Conservation (phyloP, 768 basidiomycete species). For the Solioccasus polychromus region DNA sequence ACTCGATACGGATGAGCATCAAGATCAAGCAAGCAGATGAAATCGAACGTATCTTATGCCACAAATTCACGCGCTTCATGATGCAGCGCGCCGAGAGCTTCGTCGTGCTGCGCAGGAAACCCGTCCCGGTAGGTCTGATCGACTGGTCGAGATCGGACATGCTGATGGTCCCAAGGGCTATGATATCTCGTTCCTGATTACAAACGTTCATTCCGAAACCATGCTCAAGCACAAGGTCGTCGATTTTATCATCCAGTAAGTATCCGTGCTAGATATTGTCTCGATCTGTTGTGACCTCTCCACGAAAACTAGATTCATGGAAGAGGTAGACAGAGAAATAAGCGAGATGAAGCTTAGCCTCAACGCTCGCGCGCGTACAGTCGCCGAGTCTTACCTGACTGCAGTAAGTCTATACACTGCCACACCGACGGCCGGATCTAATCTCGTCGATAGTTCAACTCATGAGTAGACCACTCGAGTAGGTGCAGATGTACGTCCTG, state of each 20-base stretch:
- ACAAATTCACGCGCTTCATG: slow-evolving; percentile 99
- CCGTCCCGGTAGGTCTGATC: slow-evolving; percentile 64
- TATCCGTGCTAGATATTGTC: slow-evolving; percentile 18
- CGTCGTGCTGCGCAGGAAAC: slow-evolving; percentile 92
- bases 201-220: slow-evolving; percentile 93
- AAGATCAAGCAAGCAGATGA: slow-evolving; percentile 99
- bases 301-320: slow-evolving; percentile 74
- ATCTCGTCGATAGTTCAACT: slow-evolving; percentile 23
- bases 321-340: slow-evolving; percentile 99
- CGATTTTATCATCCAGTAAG: slow-evolving; percentile 98
- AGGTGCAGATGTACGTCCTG: slow-evolving; percentile 17
- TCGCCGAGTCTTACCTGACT: slow-evolving; percentile 93
- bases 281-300: neutral
- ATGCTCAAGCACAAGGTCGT: slow-evolving; percentile 99
- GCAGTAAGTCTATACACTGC: slow-evolving; percentile 55
- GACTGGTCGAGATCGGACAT: slow-evolving; percentile 10
- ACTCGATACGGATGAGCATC: slow-evolving; percentile 95
- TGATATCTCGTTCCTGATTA: slow-evolving; percentile 97
- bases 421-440: neutral
- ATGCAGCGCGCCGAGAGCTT: slow-evolving; percentile 99
- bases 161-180: slow-evolving; percentile 67
- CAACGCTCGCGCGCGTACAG: slow-evolving; percentile 94
- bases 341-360: slow-evolving; percentile 98
- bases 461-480: slow-evolving; percentile 26
- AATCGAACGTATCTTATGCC: slow-evolving; percentile 94